Evolutionary conservation across 331 rosid species (phyloP).

Genomic region (Quercus phellos): DNA sequence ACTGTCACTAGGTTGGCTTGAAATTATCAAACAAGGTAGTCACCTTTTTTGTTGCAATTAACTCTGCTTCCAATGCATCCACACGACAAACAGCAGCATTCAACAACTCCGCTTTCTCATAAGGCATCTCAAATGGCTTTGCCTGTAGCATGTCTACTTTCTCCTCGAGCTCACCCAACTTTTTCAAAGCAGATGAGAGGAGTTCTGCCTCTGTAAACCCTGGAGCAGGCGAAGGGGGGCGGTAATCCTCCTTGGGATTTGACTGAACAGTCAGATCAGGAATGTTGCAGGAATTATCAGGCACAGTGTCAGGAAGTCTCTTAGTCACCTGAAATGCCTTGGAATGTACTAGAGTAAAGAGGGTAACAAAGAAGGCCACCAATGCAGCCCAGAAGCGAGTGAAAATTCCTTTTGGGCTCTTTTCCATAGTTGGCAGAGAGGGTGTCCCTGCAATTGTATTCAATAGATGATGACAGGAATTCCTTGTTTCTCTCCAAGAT

Average conservation of each 20-base stretch:
- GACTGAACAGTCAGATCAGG: conserved; percentile 26
- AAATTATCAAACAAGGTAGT: neutral
- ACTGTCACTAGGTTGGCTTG: neutral
- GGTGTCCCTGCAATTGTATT: conserved; percentile 46
- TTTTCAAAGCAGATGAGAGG: conserved; percentile 52
- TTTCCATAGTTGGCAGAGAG: conserved; percentile 21
- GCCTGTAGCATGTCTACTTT: conserved; percentile 61
- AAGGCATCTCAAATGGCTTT: conserved; percentile 75
- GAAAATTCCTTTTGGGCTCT: conserved; percentile 22
- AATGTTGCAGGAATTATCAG: conserved; percentile 22
- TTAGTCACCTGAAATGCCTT: conserved; percentile 25
- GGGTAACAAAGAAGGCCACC: conserved; percentile 51
- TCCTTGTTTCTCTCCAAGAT: neutral
- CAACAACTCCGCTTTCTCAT: conserved; percentile 75
- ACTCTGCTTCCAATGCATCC: conserved; percentile 87
- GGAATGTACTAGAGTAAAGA: conserved; percentile 37
- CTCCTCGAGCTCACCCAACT: conserved; percentile 67
- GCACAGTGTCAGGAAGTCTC: conserved; percentile 19
- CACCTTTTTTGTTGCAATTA: conserved; percentile 79
- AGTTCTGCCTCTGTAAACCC: conserved; percentile 31
- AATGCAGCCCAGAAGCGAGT: conserved; percentile 41
- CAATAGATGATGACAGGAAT: neutral
- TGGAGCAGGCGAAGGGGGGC: conserved; percentile 62
- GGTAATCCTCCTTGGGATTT: conserved; percentile 39
- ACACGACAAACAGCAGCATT: conserved; percentile 89